Base-by-base conservation (phyloP, 192 early-diverging fungal species). In the Coemansia asiatica region DNA sequence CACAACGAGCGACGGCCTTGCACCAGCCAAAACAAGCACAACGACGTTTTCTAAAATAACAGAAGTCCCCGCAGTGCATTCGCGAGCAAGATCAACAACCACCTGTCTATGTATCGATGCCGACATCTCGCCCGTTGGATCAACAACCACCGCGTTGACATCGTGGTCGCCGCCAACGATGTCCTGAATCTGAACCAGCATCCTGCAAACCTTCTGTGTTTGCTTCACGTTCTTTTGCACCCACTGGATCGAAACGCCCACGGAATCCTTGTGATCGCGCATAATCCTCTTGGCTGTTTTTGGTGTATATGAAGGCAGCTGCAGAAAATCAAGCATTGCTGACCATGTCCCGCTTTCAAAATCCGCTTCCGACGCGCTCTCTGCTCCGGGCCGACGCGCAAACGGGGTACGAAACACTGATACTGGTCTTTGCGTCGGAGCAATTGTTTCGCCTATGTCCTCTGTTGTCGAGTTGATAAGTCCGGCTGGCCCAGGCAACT, bases 261-360 rank as follows among this genome's bases (percentile, higher is more conserved):
- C 28, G 9, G 50, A 56, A 12, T 50, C 56, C 3, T 57, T 54
- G 25, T 59, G 44, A 19, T 50, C 27, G 5, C 53, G 53, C 53
- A 31, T 29, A 13, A 74, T 54, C 1, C 26, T 13, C n/a, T 54
- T 71, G 4, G 74, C 68, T 4, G 64, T 69, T 2, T 53, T 36
- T 12, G 75, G 66, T 25, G 35, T 65, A 64, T 82, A 82, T 10
- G 64, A 19, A 1, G 75, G 68, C 53, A 82, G 48, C 0, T 31
- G 46, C 16, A 82, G 66, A 35, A 68, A 65, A 15, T 77, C 68
- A 8, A 77, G 66, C 69, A 82, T 74, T 3, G 69, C 72, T 9
- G 68, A 62, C 80, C 80, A 82, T 15, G 80, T 77, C 12, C 72
- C 72, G 55, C 66, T 54, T 26, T 77, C 75, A 57, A 82, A 82